Percentiles rank a stretch among this genome's conserved stretches.
Conservation (phyloP, 164 flowering plant genomes). For the Magnolia officinalis region DNA sequence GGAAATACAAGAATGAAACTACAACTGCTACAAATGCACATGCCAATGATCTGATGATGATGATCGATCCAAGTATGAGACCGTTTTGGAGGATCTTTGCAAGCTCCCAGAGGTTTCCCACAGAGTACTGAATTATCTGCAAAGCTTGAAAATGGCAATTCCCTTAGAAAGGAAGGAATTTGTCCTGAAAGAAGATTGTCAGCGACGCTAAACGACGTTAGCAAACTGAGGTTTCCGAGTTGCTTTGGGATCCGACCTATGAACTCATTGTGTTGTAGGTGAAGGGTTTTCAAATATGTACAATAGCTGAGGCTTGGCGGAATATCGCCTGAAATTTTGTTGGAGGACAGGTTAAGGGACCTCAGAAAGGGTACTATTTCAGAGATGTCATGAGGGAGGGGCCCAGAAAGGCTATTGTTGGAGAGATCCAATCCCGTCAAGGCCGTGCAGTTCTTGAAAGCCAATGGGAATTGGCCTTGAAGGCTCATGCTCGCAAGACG, state of each 20-base stretch:
- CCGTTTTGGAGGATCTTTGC: conserved; percentile 9
- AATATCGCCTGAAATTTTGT: conserved; percentile 52
- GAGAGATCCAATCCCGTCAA: conserved; percentile 74
- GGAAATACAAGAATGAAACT: conserved; percentile 5
- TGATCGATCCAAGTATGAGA: conserved; percentile 25
- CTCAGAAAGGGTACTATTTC: conserved; percentile 24
- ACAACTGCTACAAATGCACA: conserved; percentile 34
- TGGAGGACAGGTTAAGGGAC: conserved; percentile 61
- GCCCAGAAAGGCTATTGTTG: conserved; percentile 44
- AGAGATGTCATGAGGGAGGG: conserved; percentile 51
- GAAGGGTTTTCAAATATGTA: conserved; percentile 43
- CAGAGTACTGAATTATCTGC: conserved; percentile 62
- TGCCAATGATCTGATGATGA: conserved; percentile 51
- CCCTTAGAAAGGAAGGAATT: conserved; percentile 27
- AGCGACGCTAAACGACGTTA: conserved; percentile 51
- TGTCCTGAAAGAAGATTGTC: conserved; percentile 52
- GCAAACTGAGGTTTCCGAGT: conserved; percentile 39
- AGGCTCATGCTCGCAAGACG: conserved; percentile 51
- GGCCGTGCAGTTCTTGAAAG: conserved; percentile 48
- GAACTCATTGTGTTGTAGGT: conserved; percentile 49
- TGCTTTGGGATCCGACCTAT: conserved; percentile 53
- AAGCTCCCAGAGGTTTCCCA: conserved; percentile 31
- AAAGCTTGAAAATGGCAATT: conserved; percentile 24
- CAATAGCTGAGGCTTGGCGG: conserved; percentile 45
- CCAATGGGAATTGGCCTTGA: conserved; percentile 63